Base-by-base conservation (phyloP, 495 filamentous ascomycete genomes). In the Trichocladium uniseriatum region DNA sequence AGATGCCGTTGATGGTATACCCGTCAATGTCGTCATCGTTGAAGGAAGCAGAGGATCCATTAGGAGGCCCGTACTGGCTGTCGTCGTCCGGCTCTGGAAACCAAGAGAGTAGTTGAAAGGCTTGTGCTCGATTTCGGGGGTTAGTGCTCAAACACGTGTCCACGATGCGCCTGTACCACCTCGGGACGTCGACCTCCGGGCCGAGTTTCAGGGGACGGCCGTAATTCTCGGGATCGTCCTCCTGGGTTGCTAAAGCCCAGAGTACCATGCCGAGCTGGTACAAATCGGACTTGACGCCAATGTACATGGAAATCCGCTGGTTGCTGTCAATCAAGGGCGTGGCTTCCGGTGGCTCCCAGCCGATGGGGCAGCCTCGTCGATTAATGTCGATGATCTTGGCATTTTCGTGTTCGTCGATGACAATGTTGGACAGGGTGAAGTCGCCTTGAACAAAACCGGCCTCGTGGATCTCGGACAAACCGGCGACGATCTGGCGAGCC, bases 351-450 rank as follows among this genome's bases (percentile, higher is more conserved):
- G 94, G 91, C 59, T 98, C 92, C 92, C 92, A 98, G 29, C 91
- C 92, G 2, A 97, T 88, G 0, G 92, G 92, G 55, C 92, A 98
- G 13, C 92, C 92, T 54, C 92, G 75, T 24, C 92, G 78, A 65
- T 98, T 98, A 75, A 98, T 97, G 68, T 98, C 92, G 64, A 98
- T 98, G 53, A 98, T 97, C 53, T 91, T 86, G 13, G 92, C 94
- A 59, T 96, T 78, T 64, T 89, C 80, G 31, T 86, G 62, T 2
- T 73, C 74, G 59, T 97, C 87, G 57, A 98, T 84, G 52, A 98
- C 92, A 49, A 98, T 95, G 59, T 98, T 98, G 3, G 91, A 94
- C 9, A 98, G 72, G 0, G 92, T 98, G 52, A 98, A 96, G 56
- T 98, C 92, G 11, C 92, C 92, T 59, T 98, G 92, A 21, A 98